Evolutionary conservation across 2,329 filamentous ascomycete species (phyloP).

Genomic region (Endothia cerciana): DNA sequence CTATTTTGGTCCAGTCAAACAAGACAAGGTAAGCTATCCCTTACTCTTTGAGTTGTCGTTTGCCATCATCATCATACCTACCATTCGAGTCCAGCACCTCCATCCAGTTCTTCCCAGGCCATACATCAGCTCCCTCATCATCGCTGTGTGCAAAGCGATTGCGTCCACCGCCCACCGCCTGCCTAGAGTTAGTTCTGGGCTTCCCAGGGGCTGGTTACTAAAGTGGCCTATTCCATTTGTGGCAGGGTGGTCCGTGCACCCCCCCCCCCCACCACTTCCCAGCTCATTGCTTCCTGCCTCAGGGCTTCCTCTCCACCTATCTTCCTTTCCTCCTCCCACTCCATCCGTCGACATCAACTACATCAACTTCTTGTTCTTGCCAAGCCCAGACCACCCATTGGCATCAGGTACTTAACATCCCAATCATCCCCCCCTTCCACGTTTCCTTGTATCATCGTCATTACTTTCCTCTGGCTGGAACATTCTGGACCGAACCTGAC

Average conservation of each 20-base stretch:
- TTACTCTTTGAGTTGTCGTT: not conserved
- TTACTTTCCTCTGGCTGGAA: not conserved
- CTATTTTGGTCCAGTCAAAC: not conserved
- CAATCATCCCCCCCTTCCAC: not conserved
- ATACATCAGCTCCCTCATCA: not conserved
- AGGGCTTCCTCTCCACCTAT: not conserved
- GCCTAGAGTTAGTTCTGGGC: not conserved
- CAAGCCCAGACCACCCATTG: not conserved
- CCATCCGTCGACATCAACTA: not conserved
- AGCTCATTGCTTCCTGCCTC: not conserved
- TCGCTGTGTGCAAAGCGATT: not conserved
- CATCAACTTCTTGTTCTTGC: not conserved
- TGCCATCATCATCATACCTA: not conserved
- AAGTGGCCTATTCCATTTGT: not conserved
- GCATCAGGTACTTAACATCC: slow-evolving; percentile 1
- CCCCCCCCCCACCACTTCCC: not conserved
- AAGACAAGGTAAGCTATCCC: not conserved
- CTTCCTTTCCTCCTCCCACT: too few species aligned
- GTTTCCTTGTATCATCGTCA: not conserved
- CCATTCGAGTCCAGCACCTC: not conserved
- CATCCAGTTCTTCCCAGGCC: not conserved
- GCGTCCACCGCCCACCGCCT: not conserved
- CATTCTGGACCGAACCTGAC: not conserved
- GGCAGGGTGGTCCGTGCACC: not conserved
- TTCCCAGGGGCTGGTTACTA: not conserved